Base-by-base conservation (phyloP, 306 rosid genomes). In the Purshia tridentata region DNA sequence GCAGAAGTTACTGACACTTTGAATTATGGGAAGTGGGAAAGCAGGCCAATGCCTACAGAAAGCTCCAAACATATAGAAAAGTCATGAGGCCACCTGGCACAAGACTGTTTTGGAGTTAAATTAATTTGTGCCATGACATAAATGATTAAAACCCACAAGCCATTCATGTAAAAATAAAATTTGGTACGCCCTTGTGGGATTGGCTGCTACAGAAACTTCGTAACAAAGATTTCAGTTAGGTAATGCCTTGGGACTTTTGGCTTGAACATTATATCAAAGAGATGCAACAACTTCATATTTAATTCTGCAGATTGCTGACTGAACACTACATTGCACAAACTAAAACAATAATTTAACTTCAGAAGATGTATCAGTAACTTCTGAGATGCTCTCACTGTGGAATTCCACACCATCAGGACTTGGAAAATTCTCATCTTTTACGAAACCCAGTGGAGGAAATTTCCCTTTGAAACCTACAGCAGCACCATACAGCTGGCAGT, bases 21-120 rank as follows among this genome's bases (percentile, higher is more conserved):
- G 35, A 29, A 29, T 29, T 29, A 29, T 29, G 35, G 35, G 35
- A 29, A 29, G 2, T 29, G 35, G 35, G 35, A 29, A 29, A 2
- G 47, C 47, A 59, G 44, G 13, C n/a, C 41, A 23, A 57, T 14
- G 44, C 41, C 11, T 6, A 59, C 55, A 46, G 15, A 65, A 20
- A 65, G 54, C 19, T 65, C 70, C 42, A 65, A 20, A 47, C 12
- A 58, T 42, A 15, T 16, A 65, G 70, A 19, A 22, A 46, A 65
- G 70, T 22, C 72, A 67, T 14, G 39, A 45, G 6, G 14, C 4
- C 52, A 12, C 69, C 20, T 4, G 15, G 16, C 20, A 1, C 15
- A 59, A 13, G 2, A 1, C 35, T 29, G 5, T n/a, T 65, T 20
- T 49, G n/a, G 35, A 42, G 5, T n/a, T n/a, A n/a, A n/a, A n/a